Conservation (phyloP, 441 rosid genomes). For the Mallotus repandus region DNA sequence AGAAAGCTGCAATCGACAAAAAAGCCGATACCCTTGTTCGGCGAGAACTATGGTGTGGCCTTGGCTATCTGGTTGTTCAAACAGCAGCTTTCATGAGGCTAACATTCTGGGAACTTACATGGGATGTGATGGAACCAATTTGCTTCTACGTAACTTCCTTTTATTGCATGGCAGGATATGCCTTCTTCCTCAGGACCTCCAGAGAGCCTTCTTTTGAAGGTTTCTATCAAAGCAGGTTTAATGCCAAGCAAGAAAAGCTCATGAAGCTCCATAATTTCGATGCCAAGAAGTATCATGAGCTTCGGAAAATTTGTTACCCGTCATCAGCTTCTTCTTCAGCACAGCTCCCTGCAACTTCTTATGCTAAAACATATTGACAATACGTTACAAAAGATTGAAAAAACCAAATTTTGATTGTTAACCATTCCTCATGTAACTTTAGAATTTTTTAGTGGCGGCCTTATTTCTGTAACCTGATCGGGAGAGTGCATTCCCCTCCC, state of each 20-base stretch:
- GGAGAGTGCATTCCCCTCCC: background rate
- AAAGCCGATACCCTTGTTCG: constrained; percentile 57
- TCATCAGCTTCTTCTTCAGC: constrained; percentile 16
- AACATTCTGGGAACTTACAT: constrained; percentile 93
- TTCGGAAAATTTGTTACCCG: constrained; percentile 41
- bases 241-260: constrained; percentile 58
- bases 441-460: background rate
- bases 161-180: constrained; percentile 71
- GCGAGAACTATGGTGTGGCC: constrained; percentile 76
- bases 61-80: constrained; percentile 66
- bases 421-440: background rate
- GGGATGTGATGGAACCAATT: constrained; percentile 99
- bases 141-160: constrained; percentile 87
- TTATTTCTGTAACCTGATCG: background rate
- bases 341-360: background rate
- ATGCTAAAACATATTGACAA: background rate
- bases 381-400: background rate
- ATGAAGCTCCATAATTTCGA: constrained; percentile 49
- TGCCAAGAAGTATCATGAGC: constrained; percentile 52
- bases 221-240: constrained; percentile 71
- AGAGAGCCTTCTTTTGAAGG: constrained; percentile 93
- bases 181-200: constrained; percentile 81
- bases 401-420: background rate
- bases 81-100: constrained; percentile 92
- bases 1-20: constrained; percentile 52